Conservation (phyloP, 2,329 filamentous ascomycete genomes). For the Colletotrichum spinosum region DNA sequence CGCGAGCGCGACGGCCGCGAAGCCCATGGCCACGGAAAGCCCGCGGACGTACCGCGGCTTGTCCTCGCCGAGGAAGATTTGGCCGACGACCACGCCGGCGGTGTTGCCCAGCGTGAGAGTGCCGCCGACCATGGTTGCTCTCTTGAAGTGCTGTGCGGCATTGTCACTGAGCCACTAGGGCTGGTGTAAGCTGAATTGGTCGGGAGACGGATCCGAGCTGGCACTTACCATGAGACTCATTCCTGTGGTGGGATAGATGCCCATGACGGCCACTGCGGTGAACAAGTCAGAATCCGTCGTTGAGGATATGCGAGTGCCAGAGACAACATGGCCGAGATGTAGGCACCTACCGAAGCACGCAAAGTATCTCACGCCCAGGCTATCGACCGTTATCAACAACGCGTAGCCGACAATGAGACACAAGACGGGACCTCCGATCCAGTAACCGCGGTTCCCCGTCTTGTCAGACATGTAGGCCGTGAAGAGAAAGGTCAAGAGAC, state of each 20-base stretch:
- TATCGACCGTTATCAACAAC: conserved; percentile 44
- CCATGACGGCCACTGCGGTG: conserved; percentile 37
- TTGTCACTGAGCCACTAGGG: conserved; percentile 59
- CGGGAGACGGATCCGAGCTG: too few species aligned
- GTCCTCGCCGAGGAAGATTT: conserved; percentile 52
- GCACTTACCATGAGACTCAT: too few species aligned
- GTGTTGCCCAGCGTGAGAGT: conserved; percentile 61
- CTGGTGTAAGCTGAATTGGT: too few species aligned
- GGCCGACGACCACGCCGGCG: conserved; percentile 59
- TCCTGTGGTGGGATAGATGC: too few species aligned
- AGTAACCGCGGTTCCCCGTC: conserved; percentile 40
- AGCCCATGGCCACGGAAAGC: conserved; percentile 44
- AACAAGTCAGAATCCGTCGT: background rate
- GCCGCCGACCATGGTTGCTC: conserved; percentile 58
- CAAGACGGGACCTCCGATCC: conserved; percentile 39
- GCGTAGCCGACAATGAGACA: conserved; percentile 47
- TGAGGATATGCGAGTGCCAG: conserved; percentile 40
- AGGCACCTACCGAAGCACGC: conserved; percentile 46
- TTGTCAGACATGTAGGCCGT: conserved; percentile 44
- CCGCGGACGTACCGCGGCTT: conserved; percentile 47
- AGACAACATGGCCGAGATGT: conserved; percentile 38
- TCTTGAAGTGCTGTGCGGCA: conserved; percentile 58
- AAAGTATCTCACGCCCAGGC: conserved; percentile 44
- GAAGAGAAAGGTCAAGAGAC: conserved; percentile 41
- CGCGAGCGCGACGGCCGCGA: conserved; percentile 42